phyloP scores from a whole-genome alignment of 148 eudicot species.

The Heliamphora exappendiculata region DNA sequence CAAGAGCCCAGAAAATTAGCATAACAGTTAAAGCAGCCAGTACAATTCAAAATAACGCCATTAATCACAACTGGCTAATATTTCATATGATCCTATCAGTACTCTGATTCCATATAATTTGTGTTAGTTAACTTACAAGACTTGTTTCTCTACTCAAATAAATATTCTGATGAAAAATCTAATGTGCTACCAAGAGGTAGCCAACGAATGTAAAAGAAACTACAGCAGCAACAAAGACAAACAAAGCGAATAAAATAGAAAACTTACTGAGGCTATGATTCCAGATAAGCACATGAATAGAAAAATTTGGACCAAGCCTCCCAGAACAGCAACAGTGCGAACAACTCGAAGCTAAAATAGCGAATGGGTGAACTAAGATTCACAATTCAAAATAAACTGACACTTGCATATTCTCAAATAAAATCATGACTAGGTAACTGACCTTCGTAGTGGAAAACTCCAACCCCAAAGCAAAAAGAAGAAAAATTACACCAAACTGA shows the following conservation, averaged over 20 bases:
- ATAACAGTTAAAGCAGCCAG: neutral
- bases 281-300: conserved; percentile 80
- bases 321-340: conserved; percentile 72
- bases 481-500: conserved; percentile 91
- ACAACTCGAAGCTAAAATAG: conserved; percentile 70
- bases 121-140: neutral
- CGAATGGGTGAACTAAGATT: neutral
- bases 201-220: conserved; percentile 1
- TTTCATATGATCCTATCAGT: neutral
- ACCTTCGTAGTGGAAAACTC: conserved; percentile 87
- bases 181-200: neutral
- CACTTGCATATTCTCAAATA: neutral
- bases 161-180: neutral
- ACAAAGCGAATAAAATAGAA: neutral
- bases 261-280: conserved; percentile 66
- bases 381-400: neutral
- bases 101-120: neutral
- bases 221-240: neutral
- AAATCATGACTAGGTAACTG: neutral
- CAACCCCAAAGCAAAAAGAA: conserved; percentile 81
- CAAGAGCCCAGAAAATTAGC: neutral
- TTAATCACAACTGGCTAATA: neutral
- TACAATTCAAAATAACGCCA: neutral
- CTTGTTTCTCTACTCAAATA: neutral
- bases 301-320: conserved; percentile 71